Percentiles rank a stretch among this genome's conserved stretches.
Conservation (phyloP, 2,329 filamentous ascomycete genomes). For the Sporothrix luriei region DNA sequence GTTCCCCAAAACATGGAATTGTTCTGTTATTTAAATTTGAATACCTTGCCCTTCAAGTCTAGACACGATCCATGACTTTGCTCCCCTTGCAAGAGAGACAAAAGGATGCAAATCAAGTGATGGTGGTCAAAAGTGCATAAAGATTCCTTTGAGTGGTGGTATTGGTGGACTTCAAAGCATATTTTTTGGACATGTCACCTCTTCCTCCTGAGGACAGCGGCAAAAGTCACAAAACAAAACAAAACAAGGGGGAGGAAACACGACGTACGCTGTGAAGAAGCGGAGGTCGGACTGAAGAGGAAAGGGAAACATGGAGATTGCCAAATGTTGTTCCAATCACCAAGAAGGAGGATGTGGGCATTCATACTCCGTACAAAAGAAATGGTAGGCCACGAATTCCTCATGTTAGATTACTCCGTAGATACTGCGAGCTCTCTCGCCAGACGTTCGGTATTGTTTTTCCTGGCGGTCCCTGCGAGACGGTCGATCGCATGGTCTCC, state of each 20-base stretch:
- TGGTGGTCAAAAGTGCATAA: too few species aligned
- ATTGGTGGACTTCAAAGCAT: too few species aligned
- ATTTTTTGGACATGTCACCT: too few species aligned
- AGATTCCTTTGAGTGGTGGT: too few species aligned
- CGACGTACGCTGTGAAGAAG: background rate
- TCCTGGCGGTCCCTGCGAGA: background rate
- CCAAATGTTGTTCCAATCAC: background rate
- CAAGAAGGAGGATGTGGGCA: background rate
- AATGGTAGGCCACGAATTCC: background rate
- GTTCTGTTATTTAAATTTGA: too few species aligned
- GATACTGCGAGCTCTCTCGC: conserved; percentile 13
- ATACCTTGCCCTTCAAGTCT: too few species aligned
- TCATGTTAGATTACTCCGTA: conserved; percentile 1
- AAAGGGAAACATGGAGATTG: background rate
- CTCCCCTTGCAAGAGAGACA: background rate
- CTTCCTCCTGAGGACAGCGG: background rate
- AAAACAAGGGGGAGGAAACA: background rate
- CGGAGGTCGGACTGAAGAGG: background rate
- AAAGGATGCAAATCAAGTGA: background rate
- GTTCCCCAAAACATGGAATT: too few species aligned
- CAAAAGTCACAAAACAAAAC: background rate
- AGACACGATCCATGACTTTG: background rate
- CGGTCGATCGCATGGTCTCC: background rate
- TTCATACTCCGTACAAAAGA: background rate
- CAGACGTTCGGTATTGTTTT: conserved; percentile 17